These are phyloP conservation scores for Ustilago crameri DNA, from an alignment of 1,284 basidiomycete species.

Conservation along the genomic window DNA sequence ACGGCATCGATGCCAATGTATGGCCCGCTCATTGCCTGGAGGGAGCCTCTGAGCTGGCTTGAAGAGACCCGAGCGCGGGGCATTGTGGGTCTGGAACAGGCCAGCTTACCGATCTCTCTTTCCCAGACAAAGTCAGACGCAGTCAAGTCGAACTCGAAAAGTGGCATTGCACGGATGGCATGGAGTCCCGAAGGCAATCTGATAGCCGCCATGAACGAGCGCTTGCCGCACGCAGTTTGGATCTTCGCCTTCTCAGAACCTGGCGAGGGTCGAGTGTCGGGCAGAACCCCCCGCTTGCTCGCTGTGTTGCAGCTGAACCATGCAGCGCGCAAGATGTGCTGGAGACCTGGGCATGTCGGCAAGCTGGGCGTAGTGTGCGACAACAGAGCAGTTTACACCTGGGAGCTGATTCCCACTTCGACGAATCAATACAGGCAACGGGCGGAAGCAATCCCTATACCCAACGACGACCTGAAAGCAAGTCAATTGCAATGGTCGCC, in stretches of 20 bases:
- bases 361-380: constrained; percentile 78
- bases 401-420: constrained; percentile 72
- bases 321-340: constrained; percentile 75
- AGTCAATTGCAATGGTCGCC: constrained; percentile 81
- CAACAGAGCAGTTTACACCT: constrained; percentile 77
- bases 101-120: constrained; percentile 43
- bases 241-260: constrained; percentile 76
- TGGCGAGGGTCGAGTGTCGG: constrained; percentile 67
- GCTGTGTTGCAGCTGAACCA: constrained; percentile 76
- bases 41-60: constrained; percentile 62
- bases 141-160: constrained; percentile 27
- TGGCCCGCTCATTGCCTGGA: constrained; percentile 52
- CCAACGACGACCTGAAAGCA: constrained; percentile 59
- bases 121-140: constrained; percentile 29
- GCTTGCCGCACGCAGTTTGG: constrained; percentile 74
- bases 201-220: constrained; percentile 68
- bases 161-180: constrained; percentile 47
- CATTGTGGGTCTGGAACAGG: constrained; percentile 58
- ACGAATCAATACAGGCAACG: constrained; percentile 23
- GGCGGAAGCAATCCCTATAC: constrained; percentile 52
- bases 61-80: constrained; percentile 62
- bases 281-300: constrained; percentile 73
- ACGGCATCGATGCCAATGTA: constrained; percentile 11
- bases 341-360: constrained; percentile 79
- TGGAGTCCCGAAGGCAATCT: constrained; percentile 55